Evolutionary conservation across 164 flowering plant genomes (phyloP), one percentile per base, ranked within the genome.

Genomic region (Pachysandra terminalis): DNA sequence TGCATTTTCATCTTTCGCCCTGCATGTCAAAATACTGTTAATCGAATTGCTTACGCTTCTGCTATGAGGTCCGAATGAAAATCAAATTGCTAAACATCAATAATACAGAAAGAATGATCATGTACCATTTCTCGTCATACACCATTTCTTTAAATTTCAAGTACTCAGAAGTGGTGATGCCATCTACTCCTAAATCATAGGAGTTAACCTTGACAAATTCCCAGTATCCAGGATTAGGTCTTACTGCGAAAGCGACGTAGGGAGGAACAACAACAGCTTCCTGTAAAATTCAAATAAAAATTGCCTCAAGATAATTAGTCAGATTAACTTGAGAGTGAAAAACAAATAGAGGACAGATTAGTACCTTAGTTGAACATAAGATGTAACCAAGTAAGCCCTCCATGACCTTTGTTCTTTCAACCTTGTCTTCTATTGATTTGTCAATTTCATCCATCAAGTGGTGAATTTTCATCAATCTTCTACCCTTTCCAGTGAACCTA

Each of bases 181-280:
- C 86, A 0, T 88, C 88, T 0, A 89, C 93, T 0, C 76, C 54
- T 22, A 96, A 82, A 81, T 87, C 88, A 35, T 84, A 81, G 13
- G 95, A 73, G 27, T 81, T 81, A 71, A 95, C 98, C 74, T 82
- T 89, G n/a, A 95, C 88, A 64, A 58, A 88, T 65, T 93, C 96
- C 98, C 97, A 93, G 61, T 80, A 83, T 23, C 99, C 99, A 12
- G 98, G 99, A 77, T 72, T 89, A 6, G 95, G 93, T 65, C 99
- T 84, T 1, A 86, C 86, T 0, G 98, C 94, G 24, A 96, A 83
- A 0, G 93, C 96, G 40, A 96, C 76, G 56, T 76, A 61, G 0
- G 99, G 99, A 54, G 99, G 97, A 73, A 89, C 85, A 56, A 90
- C 90, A 23, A 87, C 91, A 26, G 98, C 98, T 82, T 93, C 98